These are phyloP conservation scores for Chlorella sp. DNA, from an alignment of 139 green algal species.

Conservation along the genomic window DNA sequence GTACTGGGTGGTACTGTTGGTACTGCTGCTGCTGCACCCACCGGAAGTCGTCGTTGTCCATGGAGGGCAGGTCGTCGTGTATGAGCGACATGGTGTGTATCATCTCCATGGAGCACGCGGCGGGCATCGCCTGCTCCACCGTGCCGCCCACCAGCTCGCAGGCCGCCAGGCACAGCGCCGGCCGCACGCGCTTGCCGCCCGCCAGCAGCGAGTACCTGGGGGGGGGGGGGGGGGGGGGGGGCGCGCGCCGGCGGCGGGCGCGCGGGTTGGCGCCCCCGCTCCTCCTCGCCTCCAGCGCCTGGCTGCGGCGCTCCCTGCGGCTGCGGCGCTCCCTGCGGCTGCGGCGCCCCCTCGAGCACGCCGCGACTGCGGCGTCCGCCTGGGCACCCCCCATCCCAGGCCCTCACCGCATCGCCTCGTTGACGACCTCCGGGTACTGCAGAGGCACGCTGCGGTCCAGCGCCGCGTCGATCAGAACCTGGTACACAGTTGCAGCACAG, in stretches of 20 bases:
- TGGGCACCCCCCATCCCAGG: no score
- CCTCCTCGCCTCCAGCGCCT: no score
- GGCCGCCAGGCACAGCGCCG: conserved; percentile 91
- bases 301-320: no score
- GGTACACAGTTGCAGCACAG: no score
- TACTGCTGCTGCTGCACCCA: no score
- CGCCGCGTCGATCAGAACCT: conserved; percentile 79
- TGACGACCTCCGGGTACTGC: conserved; percentile 88
- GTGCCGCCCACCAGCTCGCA: conserved; percentile 93
- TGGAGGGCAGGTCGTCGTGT: conserved; percentile 91
- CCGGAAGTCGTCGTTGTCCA: conserved; percentile 99
- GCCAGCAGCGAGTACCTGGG: conserved; percentile 36
- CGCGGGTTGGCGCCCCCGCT: no score
- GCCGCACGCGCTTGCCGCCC: conserved; percentile 96
- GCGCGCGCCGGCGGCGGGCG: no score
- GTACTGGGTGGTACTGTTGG: no score
- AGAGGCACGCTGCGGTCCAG: conserved; percentile 80
- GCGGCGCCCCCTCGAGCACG: no score
- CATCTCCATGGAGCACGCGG: conserved; percentile 98
- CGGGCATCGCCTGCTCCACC: conserved; percentile 80
- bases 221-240: no score
- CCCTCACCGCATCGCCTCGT: conserved; percentile 97
- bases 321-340: no score
- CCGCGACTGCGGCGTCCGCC: no score
- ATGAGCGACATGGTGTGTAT: conserved; percentile 95